Base-by-base conservation (phyloP, 2,329 filamentous ascomycete species). In the Aspergillus tamarii region DNA sequence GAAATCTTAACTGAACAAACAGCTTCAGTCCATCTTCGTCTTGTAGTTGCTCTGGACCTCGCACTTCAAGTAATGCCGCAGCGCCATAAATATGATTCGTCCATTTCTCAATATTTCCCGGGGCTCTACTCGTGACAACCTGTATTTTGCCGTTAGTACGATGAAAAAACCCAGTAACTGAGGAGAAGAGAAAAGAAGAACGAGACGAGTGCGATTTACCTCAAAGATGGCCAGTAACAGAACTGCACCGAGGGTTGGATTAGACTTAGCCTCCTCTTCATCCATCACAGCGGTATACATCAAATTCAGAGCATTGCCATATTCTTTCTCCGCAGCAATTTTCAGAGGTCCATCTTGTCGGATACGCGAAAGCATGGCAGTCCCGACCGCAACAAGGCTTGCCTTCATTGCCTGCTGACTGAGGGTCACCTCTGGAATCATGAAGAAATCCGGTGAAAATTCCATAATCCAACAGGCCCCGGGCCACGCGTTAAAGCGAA, bases 141-240 rank as follows among this genome's bases (percentile, higher is more conserved):
- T 80, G 26, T n/a, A 26, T n/a, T 28, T 12, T 19, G 32, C 14
- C 57, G 19, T 67, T 67, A 68, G 58, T 39, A 19, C 19, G 7
- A n/a, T 19, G 23, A 4, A n/a, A 11, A 6, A 7, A 19, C 23
- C 28, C 23, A 2, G 11, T 21, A 21, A 54, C 12, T 12, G 52
- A 5, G 21, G 23, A 19, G 52, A 11, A 36, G 23, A 23, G 23
- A 26, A 4, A 26, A 26, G 2, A 26, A 26, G 26, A 26, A 26
- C 26, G 26, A n/a, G 8, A 34, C 14, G 26, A n/a, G 8, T 3
- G 14, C 53, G 3, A 36, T 32, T 70, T 75, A 88, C 87, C 81
- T 89, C 87, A 65, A 87, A 89, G 73, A 88, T 80, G 54, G 86
- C 86, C 66, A 89, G 81, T 68, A 87, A 81, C 48, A 89, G 79